Evolutionary conservation across 352 stramenopile genomes (phyloP).

Genomic region (Phytophthora pluvialis): DNA sequence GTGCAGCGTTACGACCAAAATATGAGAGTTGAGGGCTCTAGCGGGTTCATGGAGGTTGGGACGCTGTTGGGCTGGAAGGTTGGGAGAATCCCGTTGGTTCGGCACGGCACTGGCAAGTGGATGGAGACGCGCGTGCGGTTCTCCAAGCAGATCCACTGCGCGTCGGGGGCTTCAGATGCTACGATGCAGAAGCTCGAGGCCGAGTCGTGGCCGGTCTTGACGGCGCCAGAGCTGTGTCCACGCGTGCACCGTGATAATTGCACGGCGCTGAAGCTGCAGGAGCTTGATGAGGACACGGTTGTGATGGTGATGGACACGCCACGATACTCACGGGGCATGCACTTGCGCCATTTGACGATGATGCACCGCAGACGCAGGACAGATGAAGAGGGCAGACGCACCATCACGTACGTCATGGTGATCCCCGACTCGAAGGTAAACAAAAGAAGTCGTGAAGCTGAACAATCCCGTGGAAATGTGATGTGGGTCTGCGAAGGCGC

Average conservation of each 20-base stretch:
- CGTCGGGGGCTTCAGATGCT: constrained; percentile 7
- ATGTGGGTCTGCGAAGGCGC: constrained; percentile 40
- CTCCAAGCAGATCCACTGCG: constrained; percentile 35
- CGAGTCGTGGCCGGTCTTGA: constrained; percentile 32
- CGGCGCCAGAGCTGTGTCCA: constrained; percentile 26
- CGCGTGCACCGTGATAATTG: constrained; percentile 29
- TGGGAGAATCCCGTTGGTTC: constrained; percentile 24
- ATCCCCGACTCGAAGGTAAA: constrained; percentile 37
- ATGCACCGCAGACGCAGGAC: constrained; percentile 22
- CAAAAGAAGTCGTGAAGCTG: constrained; percentile 25
- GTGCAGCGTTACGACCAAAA: constrained; percentile 27
- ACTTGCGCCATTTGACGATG: constrained; percentile 38
- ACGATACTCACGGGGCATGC: neutral
- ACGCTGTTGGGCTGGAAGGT: constrained; percentile 35
- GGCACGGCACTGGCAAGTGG: constrained; percentile 10
- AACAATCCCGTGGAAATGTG: constrained; percentile 16
- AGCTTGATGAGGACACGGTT: constrained; percentile 30
- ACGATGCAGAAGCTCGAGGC: constrained; percentile 24
- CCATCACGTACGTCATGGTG: constrained; percentile 28
- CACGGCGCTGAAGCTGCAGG: constrained; percentile 30
- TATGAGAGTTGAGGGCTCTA: neutral
- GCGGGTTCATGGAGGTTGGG: constrained; percentile 14
- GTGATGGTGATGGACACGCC: constrained; percentile 31
- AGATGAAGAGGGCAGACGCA: constrained; percentile 18
- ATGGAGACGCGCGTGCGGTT: constrained; percentile 36